Evolutionary conservation across 2,329 filamentous ascomycete genomes (phyloP).

Genomic region (Botrytis porri): DNA sequence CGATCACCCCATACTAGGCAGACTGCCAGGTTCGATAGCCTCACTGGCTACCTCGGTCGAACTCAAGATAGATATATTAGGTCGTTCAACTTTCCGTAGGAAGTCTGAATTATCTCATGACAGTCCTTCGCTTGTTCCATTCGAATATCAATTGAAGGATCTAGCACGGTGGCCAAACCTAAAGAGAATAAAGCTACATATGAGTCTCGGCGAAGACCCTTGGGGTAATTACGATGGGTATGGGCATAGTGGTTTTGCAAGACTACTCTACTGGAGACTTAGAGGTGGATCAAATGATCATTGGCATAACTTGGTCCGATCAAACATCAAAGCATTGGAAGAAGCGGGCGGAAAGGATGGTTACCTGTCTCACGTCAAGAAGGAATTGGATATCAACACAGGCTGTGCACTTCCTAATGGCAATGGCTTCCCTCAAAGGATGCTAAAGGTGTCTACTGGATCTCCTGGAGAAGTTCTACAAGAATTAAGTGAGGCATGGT

Average conservation of each 20-base stretch:
- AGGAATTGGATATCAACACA: slow-evolving; percentile 17
- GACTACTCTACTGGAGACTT: slow-evolving; percentile 15
- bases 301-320: slow-evolving; percentile 15
- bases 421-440: slow-evolving; percentile 18
- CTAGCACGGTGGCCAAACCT: slow-evolving; percentile 17
- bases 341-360: slow-evolving; percentile 11
- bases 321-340: slow-evolving; percentile 13
- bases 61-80: slow-evolving; percentile 17
- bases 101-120: slow-evolving; percentile 7
- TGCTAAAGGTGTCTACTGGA: slow-evolving; percentile 13
- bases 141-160: slow-evolving; percentile 19
- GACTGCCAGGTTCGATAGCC: slow-evolving; percentile 11
- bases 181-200: slow-evolving; percentile 15
- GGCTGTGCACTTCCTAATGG: slow-evolving; percentile 16
- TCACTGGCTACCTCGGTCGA: slow-evolving; percentile 12
- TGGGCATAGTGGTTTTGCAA: slow-evolving; percentile 17
- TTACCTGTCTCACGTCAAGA: slow-evolving; percentile 15
- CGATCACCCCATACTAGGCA: slow-evolving; percentile 5
- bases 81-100: slow-evolving; percentile 10
- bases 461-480: slow-evolving; percentile 6
- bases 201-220: slow-evolving; percentile 17
- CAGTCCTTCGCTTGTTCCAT: slow-evolving; percentile 12
- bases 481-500: slow-evolving; percentile 18
- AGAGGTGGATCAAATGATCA: slow-evolving; percentile 12
- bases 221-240: slow-evolving; percentile 18